These are phyloP conservation scores for Saxispiralis lemnorum DNA, from an alignment of 495 filamentous ascomycete genomes.

Conservation along the genomic window DNA sequence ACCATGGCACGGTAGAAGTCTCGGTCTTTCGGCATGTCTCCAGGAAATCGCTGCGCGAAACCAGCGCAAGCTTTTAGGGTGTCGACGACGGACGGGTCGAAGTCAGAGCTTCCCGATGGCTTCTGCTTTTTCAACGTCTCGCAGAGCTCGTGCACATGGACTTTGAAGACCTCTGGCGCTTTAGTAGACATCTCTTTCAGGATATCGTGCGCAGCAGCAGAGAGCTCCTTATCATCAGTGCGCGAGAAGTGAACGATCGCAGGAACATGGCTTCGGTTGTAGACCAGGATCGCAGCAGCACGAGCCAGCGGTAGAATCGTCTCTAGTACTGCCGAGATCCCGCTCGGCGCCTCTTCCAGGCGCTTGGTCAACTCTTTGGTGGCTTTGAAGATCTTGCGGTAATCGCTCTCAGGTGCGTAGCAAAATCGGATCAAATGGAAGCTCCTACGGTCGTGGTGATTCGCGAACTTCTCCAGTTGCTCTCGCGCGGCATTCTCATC, in stretches of 20 bases:
- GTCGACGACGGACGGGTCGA: conserved; percentile 55
- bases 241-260: conserved; percentile 74
- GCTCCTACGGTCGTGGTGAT: conserved; percentile 72
- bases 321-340: conserved; percentile 42
- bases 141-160: conserved; percentile 83
- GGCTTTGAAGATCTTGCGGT: conserved; percentile 71
- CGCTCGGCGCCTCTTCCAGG: conserved; percentile 42
- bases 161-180: conserved; percentile 76
- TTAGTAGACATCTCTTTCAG: conserved; percentile 79
- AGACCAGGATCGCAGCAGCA: conserved; percentile 62
- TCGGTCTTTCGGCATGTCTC: conserved; percentile 68
- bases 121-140: conserved; percentile 65
- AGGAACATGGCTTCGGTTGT: conserved; percentile 84
- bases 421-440: conserved; percentile 79
- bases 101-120: conserved; percentile 45
- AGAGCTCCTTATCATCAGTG: conserved; percentile 60
- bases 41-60: conserved; percentile 69
- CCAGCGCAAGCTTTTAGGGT: conserved; percentile 83
- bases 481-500: conserved; percentile 46
- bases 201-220: conserved; percentile 67
- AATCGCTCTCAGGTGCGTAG: conserved; percentile 74
- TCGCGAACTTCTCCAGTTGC: conserved; percentile 80
- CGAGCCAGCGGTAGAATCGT: conserved; percentile 73
- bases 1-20: conserved; percentile 68
- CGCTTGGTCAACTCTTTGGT: conserved; percentile 80